Conservation (phyloP, 2,329 filamentous ascomycete genomes). For the Verticillium longisporum region DNA sequence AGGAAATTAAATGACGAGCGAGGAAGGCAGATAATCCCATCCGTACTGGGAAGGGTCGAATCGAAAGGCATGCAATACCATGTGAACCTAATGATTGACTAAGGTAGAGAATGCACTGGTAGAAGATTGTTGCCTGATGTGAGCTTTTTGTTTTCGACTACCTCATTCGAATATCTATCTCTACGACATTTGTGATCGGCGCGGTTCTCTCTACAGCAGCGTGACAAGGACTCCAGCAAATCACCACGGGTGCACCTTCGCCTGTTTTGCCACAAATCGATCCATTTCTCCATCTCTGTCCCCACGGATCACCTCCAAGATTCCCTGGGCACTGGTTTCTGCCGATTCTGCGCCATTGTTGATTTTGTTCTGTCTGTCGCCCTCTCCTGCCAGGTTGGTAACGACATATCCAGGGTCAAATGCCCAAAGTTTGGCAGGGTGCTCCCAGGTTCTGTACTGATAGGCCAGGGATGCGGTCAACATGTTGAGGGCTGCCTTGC, state of each 20-base stretch:
- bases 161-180: too few relatives aligned
- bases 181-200: too few relatives aligned
- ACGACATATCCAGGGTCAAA: slow-evolving; percentile 26
- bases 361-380: slow-evolving; percentile 16
- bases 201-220: too few relatives aligned
- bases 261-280: slow-evolving; percentile 11
- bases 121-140: too few relatives aligned
- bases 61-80: too few relatives aligned
- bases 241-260: neutral
- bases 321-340: slow-evolving; percentile 16
- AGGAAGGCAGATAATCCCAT: too few relatives aligned
- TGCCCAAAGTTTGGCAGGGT: slow-evolving; percentile 20
- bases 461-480: slow-evolving; percentile 19
- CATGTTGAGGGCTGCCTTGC: slow-evolving; percentile 31
- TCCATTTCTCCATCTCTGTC: slow-evolving; percentile 18
- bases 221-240: neutral
- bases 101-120: too few relatives aligned
- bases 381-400: slow-evolving; percentile 21
- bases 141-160: too few relatives aligned
- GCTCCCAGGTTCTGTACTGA: slow-evolving; percentile 17
- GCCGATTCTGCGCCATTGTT: slow-evolving; percentile 18
- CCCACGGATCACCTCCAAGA: slow-evolving; percentile 18
- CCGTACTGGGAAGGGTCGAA: too few relatives aligned
- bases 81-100: too few relatives aligned
- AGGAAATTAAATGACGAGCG: too few relatives aligned